A percentile compares a stretch with the other conserved stretches of the same genome.
phyloP scores from a whole-genome alignment of 2,329 filamentous ascomycete species.

The Dothidotthia symphoricarpi region DNA sequence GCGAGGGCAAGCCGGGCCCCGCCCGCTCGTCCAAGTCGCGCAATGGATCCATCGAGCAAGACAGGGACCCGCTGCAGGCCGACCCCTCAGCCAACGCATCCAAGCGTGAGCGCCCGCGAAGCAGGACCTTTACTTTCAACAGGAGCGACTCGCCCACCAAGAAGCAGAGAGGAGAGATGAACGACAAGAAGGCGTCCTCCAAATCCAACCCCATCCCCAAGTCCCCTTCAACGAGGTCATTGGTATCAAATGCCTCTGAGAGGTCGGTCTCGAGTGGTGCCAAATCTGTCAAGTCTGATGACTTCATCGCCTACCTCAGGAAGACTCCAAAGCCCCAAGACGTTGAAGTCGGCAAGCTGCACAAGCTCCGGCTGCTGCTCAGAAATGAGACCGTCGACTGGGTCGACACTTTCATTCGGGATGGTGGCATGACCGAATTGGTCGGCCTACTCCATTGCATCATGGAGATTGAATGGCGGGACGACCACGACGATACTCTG shows the following conservation, averaged over 20 bases:
- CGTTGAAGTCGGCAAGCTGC: conserved; percentile 90
- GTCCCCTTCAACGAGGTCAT: conserved; percentile 57
- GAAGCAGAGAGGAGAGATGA: conserved; percentile 66
- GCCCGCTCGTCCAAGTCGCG: conserved; percentile 39
- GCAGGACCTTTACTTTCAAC: conserved; percentile 75
- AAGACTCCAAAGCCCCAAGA: conserved; percentile 77
- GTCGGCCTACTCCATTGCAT: conserved; percentile 84
- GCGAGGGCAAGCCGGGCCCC: conserved; percentile 47
- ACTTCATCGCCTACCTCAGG: conserved; percentile 82
- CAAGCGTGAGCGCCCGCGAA: conserved; percentile 57
- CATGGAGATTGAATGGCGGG: conserved; percentile 94
- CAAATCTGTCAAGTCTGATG: conserved; percentile 69
- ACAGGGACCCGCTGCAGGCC: conserved; percentile 9
- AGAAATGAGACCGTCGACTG: conserved; percentile 94
- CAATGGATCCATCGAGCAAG: conserved; percentile 28
- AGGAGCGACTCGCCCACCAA: conserved; percentile 73
- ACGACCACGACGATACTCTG: conserved; percentile 92
- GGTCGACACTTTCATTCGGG: conserved; percentile 87
- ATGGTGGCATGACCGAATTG: conserved; percentile 90
- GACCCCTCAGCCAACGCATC: conserved; percentile 29
- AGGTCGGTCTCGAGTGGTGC: conserved; percentile 67
- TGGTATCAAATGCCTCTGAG: conserved; percentile 56
- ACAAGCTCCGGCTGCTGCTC: conserved; percentile 84
- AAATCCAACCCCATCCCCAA: conserved; percentile 71
- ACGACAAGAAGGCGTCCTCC: conserved; percentile 54